Conservation (phyloP, 192 early-diverging fungal genomes). For the Backusella liffmaniae region DNA sequence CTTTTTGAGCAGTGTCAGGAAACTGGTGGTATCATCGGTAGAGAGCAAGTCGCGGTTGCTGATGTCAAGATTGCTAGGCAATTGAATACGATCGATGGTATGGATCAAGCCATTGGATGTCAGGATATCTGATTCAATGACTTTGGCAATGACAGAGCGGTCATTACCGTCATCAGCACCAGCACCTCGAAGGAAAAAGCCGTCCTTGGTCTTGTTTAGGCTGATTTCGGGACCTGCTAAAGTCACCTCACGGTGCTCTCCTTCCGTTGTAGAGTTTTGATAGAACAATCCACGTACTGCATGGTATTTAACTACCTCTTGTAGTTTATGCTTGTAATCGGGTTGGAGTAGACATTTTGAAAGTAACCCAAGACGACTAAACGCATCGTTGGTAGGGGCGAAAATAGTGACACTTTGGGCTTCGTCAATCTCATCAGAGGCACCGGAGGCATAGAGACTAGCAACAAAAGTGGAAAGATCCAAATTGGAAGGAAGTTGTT, state of each 20-base stretch:
- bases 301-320: conserved; percentile 56
- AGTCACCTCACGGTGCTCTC: conserved; percentile 34
- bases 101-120: conserved; percentile 49
- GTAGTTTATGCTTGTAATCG: conserved; percentile 31
- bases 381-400: conserved; percentile 61
- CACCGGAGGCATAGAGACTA: conserved; percentile 48
- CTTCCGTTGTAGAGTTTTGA: conserved; percentile 32
- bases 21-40: conserved; percentile 32
- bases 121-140: conserved; percentile 36
- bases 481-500: conserved; percentile 45
- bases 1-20: conserved; percentile 39
- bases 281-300: conserved; percentile 44
- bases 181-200: conserved; percentile 12
- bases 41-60: conserved; percentile 45
- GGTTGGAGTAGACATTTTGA: conserved; percentile 45
- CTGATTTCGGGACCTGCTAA: conserved; percentile 40
- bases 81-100: conserved; percentile 41
- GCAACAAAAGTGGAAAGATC: conserved; percentile 55
- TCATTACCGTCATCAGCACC: conserved; percentile 29
- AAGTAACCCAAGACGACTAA: conserved; percentile 57
- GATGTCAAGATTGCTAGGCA: conserved; percentile 43
- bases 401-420: conserved; percentile 60
- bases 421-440: conserved; percentile 43
- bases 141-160: conserved; percentile 17
- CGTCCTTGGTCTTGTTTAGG: conserved; percentile 39